Base-by-base conservation (phyloP, 176 grass and related monocot genomes). In the Lolium rigidum region DNA sequence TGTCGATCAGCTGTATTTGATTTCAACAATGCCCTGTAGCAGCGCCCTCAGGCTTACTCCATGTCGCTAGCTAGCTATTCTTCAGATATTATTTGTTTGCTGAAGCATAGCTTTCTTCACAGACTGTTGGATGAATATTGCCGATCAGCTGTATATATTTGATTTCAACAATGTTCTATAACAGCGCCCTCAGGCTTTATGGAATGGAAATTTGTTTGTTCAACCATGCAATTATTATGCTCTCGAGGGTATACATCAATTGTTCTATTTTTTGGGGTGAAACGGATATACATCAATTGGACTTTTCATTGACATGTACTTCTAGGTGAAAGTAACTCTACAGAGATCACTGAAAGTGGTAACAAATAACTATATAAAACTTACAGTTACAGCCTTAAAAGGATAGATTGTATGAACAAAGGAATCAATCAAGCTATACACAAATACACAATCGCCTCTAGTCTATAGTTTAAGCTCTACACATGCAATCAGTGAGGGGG, bases 401-500 rank as follows among this genome's bases (percentile, higher is more conserved):
- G 44, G 12, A 16, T 24, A 16, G 25, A 76, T 76, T 21, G 7
- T 85, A 87, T 82, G 28, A 52, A 89, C 64, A 75, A 88, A 92
- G 35, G 15, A 52, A 51, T 74, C 50, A 88, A 84, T 59, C 44
- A 52, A 88, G 82, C 20, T 83, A 85, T 87, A 17, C 48, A 58
- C 62, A 66, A 67, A 35, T 35, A 35, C 31, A 3, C 31, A 35
- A 1, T 83, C 85, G 66, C 25, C 25, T 16, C 37, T 47, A 4
- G 47, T 79, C 54, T 26, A 73, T 73, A 85, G 10, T 48, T 89
- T 75, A 98, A 85, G 88, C 83, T 89, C 81, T 88, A 87, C 95
- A 98, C 93, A 98, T 98, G 66, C 95, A 98, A 52, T 93, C 91
- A 48, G 85, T 95, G 52, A 98, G 91, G 11, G 96, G 96, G 77